phyloP scores from a whole-genome alignment of 352 stramenopile species.

The Thraustotheca clavata region DNA sequence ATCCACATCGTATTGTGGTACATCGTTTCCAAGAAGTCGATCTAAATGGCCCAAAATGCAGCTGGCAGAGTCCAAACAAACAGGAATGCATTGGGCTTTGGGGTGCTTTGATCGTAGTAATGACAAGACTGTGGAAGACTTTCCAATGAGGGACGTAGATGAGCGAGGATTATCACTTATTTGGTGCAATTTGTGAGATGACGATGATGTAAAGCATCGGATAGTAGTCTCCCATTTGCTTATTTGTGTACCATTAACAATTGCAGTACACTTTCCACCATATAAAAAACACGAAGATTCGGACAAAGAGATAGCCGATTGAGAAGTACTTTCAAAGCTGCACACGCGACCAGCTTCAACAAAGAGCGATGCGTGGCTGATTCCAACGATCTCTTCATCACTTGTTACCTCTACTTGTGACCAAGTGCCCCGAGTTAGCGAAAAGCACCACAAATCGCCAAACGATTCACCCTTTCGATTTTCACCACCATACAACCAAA shows the following conservation, averaged over 20 bases:
- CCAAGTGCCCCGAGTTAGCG: slow-evolving; percentile 58
- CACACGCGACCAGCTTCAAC: slow-evolving; percentile 27
- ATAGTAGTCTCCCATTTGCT: slow-evolving; percentile 6
- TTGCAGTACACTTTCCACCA: neutral
- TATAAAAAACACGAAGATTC: neutral
- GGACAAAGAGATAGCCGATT: neutral
- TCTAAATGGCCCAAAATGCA: slow-evolving; percentile 76
- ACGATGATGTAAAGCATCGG: neutral
- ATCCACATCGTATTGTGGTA: slow-evolving; percentile 60
- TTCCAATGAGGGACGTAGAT: neutral
- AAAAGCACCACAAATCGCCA: slow-evolving; percentile 74
- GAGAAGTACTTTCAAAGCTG: neutral
- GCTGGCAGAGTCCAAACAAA: slow-evolving; percentile 50
- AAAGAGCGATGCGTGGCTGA: slow-evolving; percentile 36
- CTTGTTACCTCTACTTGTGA: slow-evolving; percentile 39
- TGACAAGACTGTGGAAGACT: slow-evolving; percentile 10
- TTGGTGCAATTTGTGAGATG: neutral
- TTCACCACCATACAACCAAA: slow-evolving; percentile 71
- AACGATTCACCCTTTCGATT: slow-evolving; percentile 39
- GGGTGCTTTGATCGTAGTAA: slow-evolving; percentile 7
- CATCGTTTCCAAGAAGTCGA: slow-evolving; percentile 60
- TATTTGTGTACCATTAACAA: neutral
- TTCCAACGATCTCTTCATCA: slow-evolving; percentile 37
- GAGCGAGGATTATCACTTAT: neutral
- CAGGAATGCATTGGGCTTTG: slow-evolving; percentile 38